Percentiles rank a stretch among this genome's conserved stretches.
Conservation (phyloP, 352 stramenopile species). For the Phytophthora brassicae region DNA sequence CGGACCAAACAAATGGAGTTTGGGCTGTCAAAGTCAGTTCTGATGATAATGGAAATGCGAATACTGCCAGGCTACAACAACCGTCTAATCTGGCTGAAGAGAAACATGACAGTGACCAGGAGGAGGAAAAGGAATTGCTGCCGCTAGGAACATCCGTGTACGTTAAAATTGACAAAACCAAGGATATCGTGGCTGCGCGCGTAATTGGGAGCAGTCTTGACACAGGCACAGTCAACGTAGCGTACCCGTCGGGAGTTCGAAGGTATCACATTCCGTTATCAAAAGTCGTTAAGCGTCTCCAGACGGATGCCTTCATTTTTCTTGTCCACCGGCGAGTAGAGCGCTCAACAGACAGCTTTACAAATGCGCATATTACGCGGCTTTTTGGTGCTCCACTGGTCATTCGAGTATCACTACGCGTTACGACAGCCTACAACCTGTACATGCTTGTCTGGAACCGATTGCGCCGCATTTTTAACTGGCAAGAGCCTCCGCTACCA, state of each 20-base stretch:
- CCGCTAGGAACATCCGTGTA: constrained; percentile 60
- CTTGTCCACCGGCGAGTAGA: constrained; percentile 87
- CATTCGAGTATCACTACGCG: constrained; percentile 62
- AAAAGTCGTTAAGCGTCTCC: constrained; percentile 54
- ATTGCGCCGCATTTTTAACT: constrained; percentile 85
- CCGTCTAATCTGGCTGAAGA: not conserved
- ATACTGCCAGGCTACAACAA: not conserved
- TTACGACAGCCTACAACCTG: constrained; percentile 70
- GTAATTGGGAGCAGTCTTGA: constrained; percentile 66
- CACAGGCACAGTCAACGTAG: constrained; percentile 67
- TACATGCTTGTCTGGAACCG: constrained; percentile 82
- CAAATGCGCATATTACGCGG: constrained; percentile 74
- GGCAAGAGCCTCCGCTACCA: constrained; percentile 50
- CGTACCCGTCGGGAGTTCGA: constrained; percentile 56
- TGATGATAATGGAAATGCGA: not conserved
- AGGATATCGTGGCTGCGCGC: constrained; percentile 55
- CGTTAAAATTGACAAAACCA: constrained; percentile 64
- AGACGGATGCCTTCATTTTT: constrained; percentile 67
- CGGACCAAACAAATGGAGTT: not conserved
- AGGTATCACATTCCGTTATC: constrained; percentile 63
- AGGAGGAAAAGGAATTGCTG: constrained; percentile 37
- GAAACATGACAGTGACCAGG: constrained; percentile 16
- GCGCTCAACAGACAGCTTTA: constrained; percentile 77
- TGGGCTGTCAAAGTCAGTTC: not conserved
- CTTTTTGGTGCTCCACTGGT: constrained; percentile 81